These are phyloP conservation scores for Coemansia sp. DNA, from an alignment of 192 early-diverging fungal genomes.

Conservation along the genomic window DNA sequence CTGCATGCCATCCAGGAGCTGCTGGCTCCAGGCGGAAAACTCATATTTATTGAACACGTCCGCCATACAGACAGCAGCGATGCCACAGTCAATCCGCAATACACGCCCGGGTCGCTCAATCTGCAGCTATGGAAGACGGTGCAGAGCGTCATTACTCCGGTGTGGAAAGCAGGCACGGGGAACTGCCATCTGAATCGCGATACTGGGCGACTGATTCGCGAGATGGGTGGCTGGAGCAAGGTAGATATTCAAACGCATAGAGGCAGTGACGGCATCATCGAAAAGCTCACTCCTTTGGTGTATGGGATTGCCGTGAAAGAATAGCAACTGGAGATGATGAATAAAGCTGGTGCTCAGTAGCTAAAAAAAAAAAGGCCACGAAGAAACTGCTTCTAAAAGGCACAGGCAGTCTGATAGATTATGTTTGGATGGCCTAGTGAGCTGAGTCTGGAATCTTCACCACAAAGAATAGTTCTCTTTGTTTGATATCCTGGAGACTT, in stretches of 20 bases:
- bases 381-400: no score
- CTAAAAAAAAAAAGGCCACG: no score
- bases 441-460: background rate
- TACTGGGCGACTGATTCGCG: conserved; percentile 13
- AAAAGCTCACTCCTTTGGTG: conserved; percentile 24
- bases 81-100: conserved; percentile 2
- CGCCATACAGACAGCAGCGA: conserved; percentile 23
- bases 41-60: conserved; percentile 46
- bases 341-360: no score
- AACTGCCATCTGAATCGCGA: conserved; percentile 38
- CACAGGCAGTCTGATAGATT: no score
- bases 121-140: conserved; percentile 11
- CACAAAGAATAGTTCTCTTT: background rate
- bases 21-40: conserved; percentile 35
- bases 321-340: background rate
- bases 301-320: conserved; percentile 30
- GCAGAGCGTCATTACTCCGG: conserved; percentile 15
- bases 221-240: conserved; percentile 18
- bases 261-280: background rate
- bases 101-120: conserved; percentile 8
- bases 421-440: background rate
- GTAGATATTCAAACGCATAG: conserved; percentile 18
- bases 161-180: conserved; percentile 17
- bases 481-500: background rate
- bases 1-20: conserved; percentile 20